Percentiles rank a stretch among this genome's conserved stretches.
phyloP scores from a whole-genome alignment of 441 rosid species.

The Francoa sonchifolia region DNA sequence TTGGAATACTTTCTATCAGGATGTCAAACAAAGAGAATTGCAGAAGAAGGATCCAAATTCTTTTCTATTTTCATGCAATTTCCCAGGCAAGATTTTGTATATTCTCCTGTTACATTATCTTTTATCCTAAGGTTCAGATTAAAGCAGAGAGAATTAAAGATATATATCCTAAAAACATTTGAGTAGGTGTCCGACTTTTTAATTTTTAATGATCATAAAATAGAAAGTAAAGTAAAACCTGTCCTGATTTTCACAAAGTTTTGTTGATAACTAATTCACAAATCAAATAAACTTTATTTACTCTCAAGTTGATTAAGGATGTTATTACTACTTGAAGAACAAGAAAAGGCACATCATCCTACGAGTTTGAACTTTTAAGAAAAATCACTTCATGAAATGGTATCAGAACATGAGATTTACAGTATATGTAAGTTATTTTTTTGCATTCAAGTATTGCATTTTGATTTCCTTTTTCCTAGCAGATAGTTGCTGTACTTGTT shows the following conservation, averaged over 20 bases:
- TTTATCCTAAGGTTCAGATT: neutral
- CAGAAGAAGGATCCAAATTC: slow-evolving; percentile 27
- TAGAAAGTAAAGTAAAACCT: slow-evolving; percentile 1
- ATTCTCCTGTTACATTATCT: slow-evolving; percentile 5
- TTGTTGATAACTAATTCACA: slow-evolving; percentile 3
- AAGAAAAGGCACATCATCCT: slow-evolving; percentile 41
- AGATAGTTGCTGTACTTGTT: slow-evolving; percentile 43
- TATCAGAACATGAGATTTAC: too few relatives aligned
- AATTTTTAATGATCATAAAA: slow-evolving; percentile 12
- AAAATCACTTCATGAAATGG: too few relatives aligned
- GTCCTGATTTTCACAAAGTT: slow-evolving; percentile 6
- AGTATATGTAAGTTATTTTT: too few relatives aligned
- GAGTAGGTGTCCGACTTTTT: slow-evolving; percentile 9
- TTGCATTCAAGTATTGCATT: too few relatives aligned
- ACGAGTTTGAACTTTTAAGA: too few relatives aligned
- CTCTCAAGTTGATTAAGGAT: slow-evolving; percentile 18
- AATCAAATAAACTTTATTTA: neutral
- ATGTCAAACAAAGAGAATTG: slow-evolving; percentile 36
- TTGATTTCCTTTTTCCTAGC: slow-evolving; percentile 11
- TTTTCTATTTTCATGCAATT: slow-evolving; percentile 44
- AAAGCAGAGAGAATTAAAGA: neutral
- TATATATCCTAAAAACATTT: too few relatives aligned
- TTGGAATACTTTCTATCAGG: slow-evolving; percentile 58
- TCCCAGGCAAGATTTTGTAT: slow-evolving; percentile 43
- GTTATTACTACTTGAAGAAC: slow-evolving; percentile 26